A percentile compares a stretch with the other conserved stretches of the same genome.
Evolutionary conservation across 1,284 basidiomycete species (phyloP).

Genomic region (Trametes polyzona): DNA sequence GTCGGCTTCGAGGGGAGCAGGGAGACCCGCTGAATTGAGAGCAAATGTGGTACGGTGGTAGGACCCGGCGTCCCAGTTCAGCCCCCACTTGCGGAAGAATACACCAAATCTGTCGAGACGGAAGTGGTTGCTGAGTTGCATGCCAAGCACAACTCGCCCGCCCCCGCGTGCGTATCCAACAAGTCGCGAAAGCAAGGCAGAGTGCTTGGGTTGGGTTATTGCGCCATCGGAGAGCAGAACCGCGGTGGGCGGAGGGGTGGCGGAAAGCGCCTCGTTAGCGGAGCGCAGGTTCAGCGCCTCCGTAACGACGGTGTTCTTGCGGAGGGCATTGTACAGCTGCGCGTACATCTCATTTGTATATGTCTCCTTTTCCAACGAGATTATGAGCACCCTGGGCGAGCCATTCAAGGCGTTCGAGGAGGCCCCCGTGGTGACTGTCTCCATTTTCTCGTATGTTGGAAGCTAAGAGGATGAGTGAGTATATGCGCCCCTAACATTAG

Average conservation of each 20-base stretch:
- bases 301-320: conserved; percentile 11
- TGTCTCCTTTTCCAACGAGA: conserved; percentile 16
- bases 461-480: too few species aligned
- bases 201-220: background rate
- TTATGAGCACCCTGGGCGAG: conserved; percentile 19
- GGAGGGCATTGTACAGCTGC: conserved; percentile 18
- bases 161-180: conserved; percentile 18
- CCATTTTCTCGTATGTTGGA: too few species aligned
- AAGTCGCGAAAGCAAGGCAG: conserved; percentile 3
- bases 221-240: conserved; percentile 21
- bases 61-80: conserved; percentile 20
- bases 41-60: conserved; percentile 24
- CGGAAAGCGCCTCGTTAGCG: conserved; percentile 10
- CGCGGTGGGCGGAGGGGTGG: conserved; percentile 9
- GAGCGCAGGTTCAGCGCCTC: background rate
- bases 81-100: conserved; percentile 22
- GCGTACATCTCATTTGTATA: conserved; percentile 8
- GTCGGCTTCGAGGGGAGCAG: conserved; percentile 15
- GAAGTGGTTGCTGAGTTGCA: conserved; percentile 20
- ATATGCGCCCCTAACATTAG: too few species aligned
- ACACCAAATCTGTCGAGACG: background rate
- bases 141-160: conserved; percentile 21
- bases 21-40: conserved; percentile 24
- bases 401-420: too few species aligned
- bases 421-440: background rate